Conservation (phyloP, 495 filamentous ascomycete genomes). For the Amniculicola lignicola region DNA sequence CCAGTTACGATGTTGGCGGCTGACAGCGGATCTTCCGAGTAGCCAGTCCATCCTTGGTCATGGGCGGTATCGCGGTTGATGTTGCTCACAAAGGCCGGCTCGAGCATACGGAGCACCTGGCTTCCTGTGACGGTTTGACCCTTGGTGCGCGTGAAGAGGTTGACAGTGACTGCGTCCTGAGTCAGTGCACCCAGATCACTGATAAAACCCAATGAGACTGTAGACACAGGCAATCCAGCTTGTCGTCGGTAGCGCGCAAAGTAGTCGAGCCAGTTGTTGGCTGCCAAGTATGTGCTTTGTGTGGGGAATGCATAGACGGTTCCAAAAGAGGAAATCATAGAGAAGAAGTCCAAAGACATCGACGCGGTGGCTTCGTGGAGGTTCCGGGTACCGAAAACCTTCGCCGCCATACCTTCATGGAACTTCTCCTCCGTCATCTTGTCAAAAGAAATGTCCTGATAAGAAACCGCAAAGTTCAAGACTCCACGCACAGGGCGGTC, state of each 20-base stretch:
- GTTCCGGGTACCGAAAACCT: conserved; percentile 27
- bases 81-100: background rate
- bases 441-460: conserved; percentile 30
- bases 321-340: conserved; percentile 19
- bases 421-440: conserved; percentile 22
- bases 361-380: conserved; percentile 34
- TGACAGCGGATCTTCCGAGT: conserved; percentile 32
- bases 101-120: too few species aligned
- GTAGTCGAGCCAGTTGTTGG: conserved; percentile 24
- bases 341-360: conserved; percentile 33
- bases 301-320: conserved; percentile 7
- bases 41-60: background rate
- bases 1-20: conserved; percentile 33
- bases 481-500: conserved; percentile 32
- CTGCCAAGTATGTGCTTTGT: conserved; percentile 22
- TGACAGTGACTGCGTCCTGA: too few species aligned
- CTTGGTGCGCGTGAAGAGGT: too few species aligned
- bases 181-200: conserved; percentile 24
- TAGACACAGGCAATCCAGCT: conserved; percentile 26
- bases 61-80: background rate
- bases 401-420: conserved; percentile 12
- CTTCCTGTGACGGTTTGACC: too few species aligned
- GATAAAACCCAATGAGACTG: conserved; percentile 35
- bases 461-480: conserved; percentile 32
- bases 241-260: conserved; percentile 31